phyloP scores from a whole-genome alignment of 768 basidiomycete species.

The Russula foetens region DNA sequence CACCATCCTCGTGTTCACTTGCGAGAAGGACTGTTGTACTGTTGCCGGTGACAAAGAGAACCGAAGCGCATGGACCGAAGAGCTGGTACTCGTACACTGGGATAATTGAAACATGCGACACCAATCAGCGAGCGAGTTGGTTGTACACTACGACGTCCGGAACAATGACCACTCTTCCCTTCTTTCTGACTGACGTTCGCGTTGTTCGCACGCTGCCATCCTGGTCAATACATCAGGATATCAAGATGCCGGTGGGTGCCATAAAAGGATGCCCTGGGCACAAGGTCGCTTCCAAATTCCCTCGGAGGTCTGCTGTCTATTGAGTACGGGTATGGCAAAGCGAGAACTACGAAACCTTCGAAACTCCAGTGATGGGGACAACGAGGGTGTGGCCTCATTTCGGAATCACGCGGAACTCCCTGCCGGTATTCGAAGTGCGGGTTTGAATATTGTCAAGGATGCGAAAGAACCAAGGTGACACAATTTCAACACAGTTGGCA shows the following conservation, averaged over 20 bases:
- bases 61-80: conserved; percentile 58
- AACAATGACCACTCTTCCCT: background rate
- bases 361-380: background rate
- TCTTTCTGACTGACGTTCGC: background rate
- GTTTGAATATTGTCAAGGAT: background rate
- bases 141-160: background rate
- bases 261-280: background rate
- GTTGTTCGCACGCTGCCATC: background rate
- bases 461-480: background rate
- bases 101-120: conserved; percentile 39
- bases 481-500: background rate
- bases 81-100: conserved; percentile 69
- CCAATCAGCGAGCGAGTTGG: background rate
- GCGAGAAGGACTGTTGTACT: conserved; percentile 67
- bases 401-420: background rate
- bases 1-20: conserved; percentile 83
- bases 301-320: background rate
- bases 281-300: background rate
- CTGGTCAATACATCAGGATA: background rate
- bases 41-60: conserved; percentile 34
- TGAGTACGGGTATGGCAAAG: background rate
- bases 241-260: background rate
- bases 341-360: no score
- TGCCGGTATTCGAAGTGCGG: background rate
- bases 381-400: background rate